A percentile compares a stretch with the other conserved stretches of the same genome.
phyloP scores from a whole-genome alignment of 345 rosid species.

The Salix koriyanagi region DNA sequence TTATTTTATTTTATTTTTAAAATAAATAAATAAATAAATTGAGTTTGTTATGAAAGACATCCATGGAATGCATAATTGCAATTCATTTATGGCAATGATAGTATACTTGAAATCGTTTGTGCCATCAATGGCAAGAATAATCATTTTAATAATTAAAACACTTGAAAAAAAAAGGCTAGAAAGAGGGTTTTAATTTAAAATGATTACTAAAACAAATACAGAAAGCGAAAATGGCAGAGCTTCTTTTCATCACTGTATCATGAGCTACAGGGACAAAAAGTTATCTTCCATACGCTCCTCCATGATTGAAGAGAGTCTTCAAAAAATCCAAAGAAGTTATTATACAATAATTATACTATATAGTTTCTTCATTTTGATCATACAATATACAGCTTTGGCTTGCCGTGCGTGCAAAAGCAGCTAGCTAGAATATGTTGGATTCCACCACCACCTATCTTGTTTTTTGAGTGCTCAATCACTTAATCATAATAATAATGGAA shows the following conservation, averaged over 20 bases:
- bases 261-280: background rate
- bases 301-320: too few relatives aligned
- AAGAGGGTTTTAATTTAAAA: background rate
- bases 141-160: conserved; percentile 9
- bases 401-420: conserved; percentile 16
- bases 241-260: background rate
- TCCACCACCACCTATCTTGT: conserved; percentile 3
- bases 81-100: conserved; percentile 15
- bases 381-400: background rate
- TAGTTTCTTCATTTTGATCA: background rate
- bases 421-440: background rate
- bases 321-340: conserved; percentile 23
- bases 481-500: background rate
- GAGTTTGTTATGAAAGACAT: too few relatives aligned
- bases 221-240: background rate
- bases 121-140: conserved; percentile 15
- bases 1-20: too few relatives aligned
- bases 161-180: background rate
- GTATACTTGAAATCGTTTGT: conserved; percentile 25
- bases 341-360: conserved; percentile 16
- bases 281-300: too few relatives aligned
- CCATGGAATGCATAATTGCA: too few relatives aligned
- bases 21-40: too few relatives aligned
- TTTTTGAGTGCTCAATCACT: background rate
- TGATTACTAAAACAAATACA: too few relatives aligned